These are phyloP conservation scores for Diplodia corticola DNA, from an alignment of 2,329 filamentous ascomycete genomes.

Conservation along the genomic window DNA sequence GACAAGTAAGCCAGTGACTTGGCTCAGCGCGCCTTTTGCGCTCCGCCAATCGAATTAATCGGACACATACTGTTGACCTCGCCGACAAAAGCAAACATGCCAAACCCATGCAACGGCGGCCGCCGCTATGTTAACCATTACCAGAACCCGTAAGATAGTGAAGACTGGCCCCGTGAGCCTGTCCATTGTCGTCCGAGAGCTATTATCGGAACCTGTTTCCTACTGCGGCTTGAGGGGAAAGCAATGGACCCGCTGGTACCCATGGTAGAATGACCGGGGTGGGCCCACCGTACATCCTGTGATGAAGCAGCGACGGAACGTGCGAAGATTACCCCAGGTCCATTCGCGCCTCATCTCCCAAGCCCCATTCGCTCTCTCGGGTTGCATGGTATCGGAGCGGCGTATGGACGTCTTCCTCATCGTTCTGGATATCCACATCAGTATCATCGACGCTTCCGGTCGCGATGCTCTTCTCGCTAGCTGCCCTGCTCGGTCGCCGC, in stretches of 20 bases:
- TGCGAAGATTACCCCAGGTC: constrained; percentile 63
- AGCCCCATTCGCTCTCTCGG: constrained; percentile 64
- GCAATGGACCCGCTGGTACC: not conserved
- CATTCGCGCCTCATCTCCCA: constrained; percentile 84
- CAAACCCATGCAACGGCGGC: not conserved
- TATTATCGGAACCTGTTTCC: not conserved
- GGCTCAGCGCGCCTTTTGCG: not conserved
- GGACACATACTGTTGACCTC: not conserved
- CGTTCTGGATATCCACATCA: constrained; percentile 35
- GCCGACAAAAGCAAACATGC: constrained; percentile 10
- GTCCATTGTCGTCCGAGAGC: not conserved
- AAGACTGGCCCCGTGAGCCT: not conserved
- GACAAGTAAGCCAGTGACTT: not conserved
- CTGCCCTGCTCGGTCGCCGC: constrained; percentile 27
- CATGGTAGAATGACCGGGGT: not conserved
- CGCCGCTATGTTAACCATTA: not conserved
- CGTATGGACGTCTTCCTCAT: constrained; percentile 52
- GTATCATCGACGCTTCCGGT: constrained; percentile 32
- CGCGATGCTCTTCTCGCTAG: constrained; percentile 32
- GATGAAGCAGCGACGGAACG: not conserved
- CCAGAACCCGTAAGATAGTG: not conserved
- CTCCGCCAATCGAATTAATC: not conserved
- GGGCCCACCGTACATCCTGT: not conserved
- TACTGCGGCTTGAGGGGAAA: not conserved
- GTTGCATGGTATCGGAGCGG: constrained; percentile 53